These are phyloP conservation scores for Candida odintsovae DNA, from an alignment of 805 yeast genomes.

Conservation along the genomic window DNA sequence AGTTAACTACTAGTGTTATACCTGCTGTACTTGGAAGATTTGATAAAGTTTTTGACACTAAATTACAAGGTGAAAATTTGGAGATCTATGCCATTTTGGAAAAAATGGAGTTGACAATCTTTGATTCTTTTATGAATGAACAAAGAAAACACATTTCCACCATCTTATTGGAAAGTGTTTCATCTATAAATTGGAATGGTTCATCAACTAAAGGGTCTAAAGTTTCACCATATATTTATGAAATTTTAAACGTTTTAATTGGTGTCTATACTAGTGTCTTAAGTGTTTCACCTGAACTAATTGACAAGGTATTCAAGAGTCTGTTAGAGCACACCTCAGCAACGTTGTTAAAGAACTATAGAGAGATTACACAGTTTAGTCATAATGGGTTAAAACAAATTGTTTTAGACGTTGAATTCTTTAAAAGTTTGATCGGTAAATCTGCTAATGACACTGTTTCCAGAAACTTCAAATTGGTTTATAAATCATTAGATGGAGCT, in stretches of 20 bases:
- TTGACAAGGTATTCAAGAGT: conserved; percentile 39
- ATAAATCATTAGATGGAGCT: conserved; percentile 11
- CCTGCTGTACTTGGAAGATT: conserved; percentile 44
- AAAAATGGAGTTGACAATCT: conserved; percentile 46
- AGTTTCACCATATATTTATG: conserved; percentile 43
- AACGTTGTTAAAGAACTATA: conserved; percentile 31
- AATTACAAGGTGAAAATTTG: conserved; percentile 35
- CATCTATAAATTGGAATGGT: conserved; percentile 37
- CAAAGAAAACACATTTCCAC: conserved; percentile 36
- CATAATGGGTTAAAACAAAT: conserved; percentile 45
- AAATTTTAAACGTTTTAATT: conserved; percentile 42
- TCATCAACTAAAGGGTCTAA: conserved; percentile 27
- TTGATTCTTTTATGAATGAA: conserved; percentile 45
- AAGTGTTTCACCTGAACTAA: conserved; percentile 41
- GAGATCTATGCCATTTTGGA: conserved; percentile 40
- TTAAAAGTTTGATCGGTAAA: conserved; percentile 28
- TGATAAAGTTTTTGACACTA: conserved; percentile 44
- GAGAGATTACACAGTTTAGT: conserved; percentile 40
- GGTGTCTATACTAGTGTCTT: conserved; percentile 46
- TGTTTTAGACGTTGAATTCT: conserved; percentile 48
- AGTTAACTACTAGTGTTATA: conserved; percentile 38
- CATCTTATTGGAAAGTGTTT: conserved; percentile 36
- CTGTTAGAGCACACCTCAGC: conserved; percentile 35
- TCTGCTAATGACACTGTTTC: conserved; percentile 7
- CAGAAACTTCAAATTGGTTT: conserved; percentile 19